Evolutionary conservation across 2,329 filamentous ascomycete species (phyloP).

Genomic region (Diaporthe sp.): DNA sequence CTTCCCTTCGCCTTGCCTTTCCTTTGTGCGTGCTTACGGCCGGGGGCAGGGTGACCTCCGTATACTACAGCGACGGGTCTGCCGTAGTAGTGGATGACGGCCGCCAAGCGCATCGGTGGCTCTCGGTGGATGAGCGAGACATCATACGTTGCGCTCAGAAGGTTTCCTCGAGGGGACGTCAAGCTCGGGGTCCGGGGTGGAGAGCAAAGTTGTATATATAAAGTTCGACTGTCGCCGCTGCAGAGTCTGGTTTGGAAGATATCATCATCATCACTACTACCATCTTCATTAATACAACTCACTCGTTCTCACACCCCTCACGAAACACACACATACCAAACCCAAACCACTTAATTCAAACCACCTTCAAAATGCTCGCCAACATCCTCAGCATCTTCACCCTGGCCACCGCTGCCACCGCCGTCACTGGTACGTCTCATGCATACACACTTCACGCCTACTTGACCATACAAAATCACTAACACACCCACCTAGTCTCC

Average conservation of each 20-base stretch:
- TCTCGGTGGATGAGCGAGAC: constrained; percentile 18
- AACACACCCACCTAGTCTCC: constrained; percentile 65
- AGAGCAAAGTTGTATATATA: constrained; percentile 10
- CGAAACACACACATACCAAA: neutral
- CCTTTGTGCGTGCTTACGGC: neutral
- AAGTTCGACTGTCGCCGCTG: constrained; percentile 1
- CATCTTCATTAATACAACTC: constrained; percentile 9
- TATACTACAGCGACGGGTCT: neutral
- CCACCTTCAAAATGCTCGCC: constrained; percentile 44
- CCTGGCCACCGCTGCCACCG: constrained; percentile 46
- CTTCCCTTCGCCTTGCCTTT: neutral
- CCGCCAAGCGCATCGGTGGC: constrained; percentile 25
- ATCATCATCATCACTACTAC: constrained; percentile 24
- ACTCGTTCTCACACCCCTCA: neutral
- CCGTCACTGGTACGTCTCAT: constrained; percentile 44
- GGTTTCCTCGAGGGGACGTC: neutral
- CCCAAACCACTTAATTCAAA: neutral
- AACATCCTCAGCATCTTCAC: constrained; percentile 47
- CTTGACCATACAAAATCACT: neutral
- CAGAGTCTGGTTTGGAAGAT: neutral
- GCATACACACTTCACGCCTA: neutral
- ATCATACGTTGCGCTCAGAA: constrained; percentile 36
- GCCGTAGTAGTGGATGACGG: constrained; percentile 31
- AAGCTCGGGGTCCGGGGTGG: neutral
- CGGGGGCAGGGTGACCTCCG: neutral